A percentile compares a stretch with the other conserved stretches of the same genome.
Conservation (phyloP, 2,329 filamentous ascomycete genomes). For the Seiridium cupressi region DNA sequence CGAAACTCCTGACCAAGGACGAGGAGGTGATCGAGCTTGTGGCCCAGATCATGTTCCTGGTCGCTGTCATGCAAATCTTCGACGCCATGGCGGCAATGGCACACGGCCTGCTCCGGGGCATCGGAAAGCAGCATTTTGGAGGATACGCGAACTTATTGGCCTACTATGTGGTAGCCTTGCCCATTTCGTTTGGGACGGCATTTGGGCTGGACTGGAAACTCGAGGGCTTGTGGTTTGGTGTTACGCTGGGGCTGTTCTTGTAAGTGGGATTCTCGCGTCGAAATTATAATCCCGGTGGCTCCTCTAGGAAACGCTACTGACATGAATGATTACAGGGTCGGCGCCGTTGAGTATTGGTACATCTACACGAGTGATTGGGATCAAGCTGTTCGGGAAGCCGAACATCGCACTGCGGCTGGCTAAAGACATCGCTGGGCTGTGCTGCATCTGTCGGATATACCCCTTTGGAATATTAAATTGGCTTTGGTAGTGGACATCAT, state of each 20-base stretch:
- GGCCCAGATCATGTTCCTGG: conserved; percentile 71
- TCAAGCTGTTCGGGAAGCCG: conserved; percentile 50
- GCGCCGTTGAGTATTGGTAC: conserved; percentile 52
- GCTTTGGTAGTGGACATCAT: too few relatives aligned
- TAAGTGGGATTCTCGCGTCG: too few relatives aligned
- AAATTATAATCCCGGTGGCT: too few relatives aligned
- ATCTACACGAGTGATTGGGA: conserved; percentile 53
- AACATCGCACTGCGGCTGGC: conserved; percentile 46
- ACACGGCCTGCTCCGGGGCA: conserved; percentile 80
- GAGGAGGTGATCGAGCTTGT: conserved; percentile 67
- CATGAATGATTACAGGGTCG: conserved; percentile 26
- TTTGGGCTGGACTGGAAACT: conserved; percentile 79
- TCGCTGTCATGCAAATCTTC: conserved; percentile 86
- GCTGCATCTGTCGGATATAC: too few relatives aligned
- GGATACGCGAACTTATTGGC: conserved; percentile 84
- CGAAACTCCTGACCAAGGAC: conserved; percentile 75
- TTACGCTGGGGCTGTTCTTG: conserved; percentile 68
- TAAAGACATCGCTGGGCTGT: conserved; percentile 14
- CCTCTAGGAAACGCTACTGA: too few relatives aligned
- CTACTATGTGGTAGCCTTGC: conserved; percentile 85
- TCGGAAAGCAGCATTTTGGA: conserved; percentile 86
- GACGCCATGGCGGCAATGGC: conserved; percentile 78
- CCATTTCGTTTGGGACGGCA: conserved; percentile 74
- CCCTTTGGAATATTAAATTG: too few relatives aligned
- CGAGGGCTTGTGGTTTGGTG: conserved; percentile 77